Evolutionary conservation across 495 filamentous ascomycete species (phyloP).

Genomic region (Choiromyces venosus): DNA sequence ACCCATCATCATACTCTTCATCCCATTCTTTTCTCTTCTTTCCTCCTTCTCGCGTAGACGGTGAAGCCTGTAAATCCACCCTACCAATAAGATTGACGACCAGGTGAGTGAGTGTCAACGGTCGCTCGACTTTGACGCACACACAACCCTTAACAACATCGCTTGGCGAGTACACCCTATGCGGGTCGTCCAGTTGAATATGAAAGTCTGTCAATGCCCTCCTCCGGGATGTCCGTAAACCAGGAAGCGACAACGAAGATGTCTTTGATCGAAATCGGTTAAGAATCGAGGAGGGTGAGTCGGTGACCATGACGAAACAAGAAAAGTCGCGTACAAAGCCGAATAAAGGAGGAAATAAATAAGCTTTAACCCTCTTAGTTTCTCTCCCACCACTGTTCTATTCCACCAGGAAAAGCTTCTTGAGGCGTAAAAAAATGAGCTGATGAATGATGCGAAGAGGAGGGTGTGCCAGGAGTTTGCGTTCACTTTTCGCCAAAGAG

Average conservation of each 20-base stretch:
- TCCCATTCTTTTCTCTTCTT: constrained; percentile 53
- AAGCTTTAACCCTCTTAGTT: constrained; percentile 9
- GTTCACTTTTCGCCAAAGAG: not conserved
- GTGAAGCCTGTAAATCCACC: constrained; percentile 55
- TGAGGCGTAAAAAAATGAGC: not conserved
- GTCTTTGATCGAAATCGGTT: constrained; percentile 28
- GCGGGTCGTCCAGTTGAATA: constrained; percentile 74
- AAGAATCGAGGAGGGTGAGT: constrained; percentile 19
- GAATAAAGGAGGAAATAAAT: constrained; percentile 4
- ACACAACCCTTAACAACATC: constrained; percentile 66
- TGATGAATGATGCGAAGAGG: not conserved
- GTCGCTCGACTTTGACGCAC: constrained; percentile 70
- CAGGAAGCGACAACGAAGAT: constrained; percentile 28
- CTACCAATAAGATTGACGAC: constrained; percentile 81
- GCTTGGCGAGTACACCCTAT: constrained; percentile 70
- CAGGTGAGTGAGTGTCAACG: constrained; percentile 83
- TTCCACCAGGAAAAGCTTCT: not conserved
- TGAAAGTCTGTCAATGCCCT: constrained; percentile 66
- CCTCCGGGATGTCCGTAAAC: constrained; percentile 22
- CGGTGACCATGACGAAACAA: constrained; percentile 18
- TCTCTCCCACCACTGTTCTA: constrained; percentile 16
- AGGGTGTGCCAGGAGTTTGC: not conserved
- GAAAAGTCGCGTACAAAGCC: constrained; percentile 4
- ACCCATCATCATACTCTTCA: constrained; percentile 62
- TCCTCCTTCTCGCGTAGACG: constrained; percentile 41